Base-by-base conservation (phyloP, 2,329 filamentous ascomycete species). In the Bipolaris zeicola region DNA sequence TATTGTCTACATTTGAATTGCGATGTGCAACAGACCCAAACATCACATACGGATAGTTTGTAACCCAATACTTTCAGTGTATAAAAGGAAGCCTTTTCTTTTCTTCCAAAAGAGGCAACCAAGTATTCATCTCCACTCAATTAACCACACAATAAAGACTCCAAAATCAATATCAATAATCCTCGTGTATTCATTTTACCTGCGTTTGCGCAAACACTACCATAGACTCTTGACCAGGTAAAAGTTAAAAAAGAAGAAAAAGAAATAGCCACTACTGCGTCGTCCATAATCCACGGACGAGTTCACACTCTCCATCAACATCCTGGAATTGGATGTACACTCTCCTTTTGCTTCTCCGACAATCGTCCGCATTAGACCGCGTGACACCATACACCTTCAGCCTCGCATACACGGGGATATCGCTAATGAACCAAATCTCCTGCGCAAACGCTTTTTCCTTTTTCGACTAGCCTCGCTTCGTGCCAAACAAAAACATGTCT, bases 321-420 rank as follows among this genome's bases (percentile, higher is more conserved):
- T 18, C 14, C 5, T 8, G 28, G 13, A n/a, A 5, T 14, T 8
- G n/a, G 13, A 43, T 16, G n/a, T 43, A 14, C 39, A 14, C 16
- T 43, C 26, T 43, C 26, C 43, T 31, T 34, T 34, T 34, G 16
- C 43, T 28, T 43, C 24, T 24, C 11, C 20, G 10, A 22, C 38
- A 4, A 14, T 34, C 43, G 2, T 34, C 28, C 7, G 10, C 36
- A 38, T 38, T 28, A 46, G 28, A 28, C 43, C 16, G 26, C 43
- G 33, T 45, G 10, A 4, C 28, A 31, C 28, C 10, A 31, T 10
- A 13, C 10, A 31, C 11, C 28, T 31, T 31, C 20, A 31, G 36
- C 42, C 31, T 47, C 42, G 36, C 41, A 52, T 37, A 47, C 38
- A 41, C 38, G 39, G 49, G 55, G 55, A 57, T 54, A 57, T 57